These are phyloP conservation scores for Strobilomyces confusus DNA, from an alignment of 768 basidiomycete species.

Conservation along the genomic window DNA sequence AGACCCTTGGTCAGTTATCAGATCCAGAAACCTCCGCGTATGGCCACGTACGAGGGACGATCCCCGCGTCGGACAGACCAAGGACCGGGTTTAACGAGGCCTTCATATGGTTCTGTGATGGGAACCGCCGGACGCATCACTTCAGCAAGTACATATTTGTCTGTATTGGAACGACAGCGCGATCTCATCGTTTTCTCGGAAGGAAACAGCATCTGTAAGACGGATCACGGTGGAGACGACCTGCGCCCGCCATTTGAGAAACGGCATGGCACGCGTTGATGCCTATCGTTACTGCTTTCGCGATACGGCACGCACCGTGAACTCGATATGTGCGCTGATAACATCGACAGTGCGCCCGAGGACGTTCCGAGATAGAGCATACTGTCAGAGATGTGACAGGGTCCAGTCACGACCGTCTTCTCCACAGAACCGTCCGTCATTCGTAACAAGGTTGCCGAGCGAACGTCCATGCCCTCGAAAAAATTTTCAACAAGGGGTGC, in stretches of 20 bases:
- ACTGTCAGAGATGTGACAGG: constrained; percentile 6
- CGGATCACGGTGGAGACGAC: not conserved
- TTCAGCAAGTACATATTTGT: not conserved
- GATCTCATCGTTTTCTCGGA: not conserved
- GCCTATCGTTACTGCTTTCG: too few species aligned
- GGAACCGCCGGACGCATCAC: not conserved
- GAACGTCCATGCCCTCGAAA: constrained; percentile 47
- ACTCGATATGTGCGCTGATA: not conserved
- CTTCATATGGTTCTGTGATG: constrained; percentile 30
- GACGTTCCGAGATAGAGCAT: constrained; percentile 14
- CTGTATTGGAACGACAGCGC: constrained; percentile 4
- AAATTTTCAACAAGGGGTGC: constrained; percentile 9
- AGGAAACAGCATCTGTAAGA: not conserved
- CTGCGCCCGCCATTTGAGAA: too few species aligned
- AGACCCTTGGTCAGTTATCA: constrained; percentile 26
- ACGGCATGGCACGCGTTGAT: too few species aligned
- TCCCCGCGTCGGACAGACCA: constrained; percentile 29
- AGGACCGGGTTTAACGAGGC: constrained; percentile 29
- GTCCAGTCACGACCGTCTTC: constrained; percentile 55
- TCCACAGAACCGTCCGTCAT: constrained; percentile 47
- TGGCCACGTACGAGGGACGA: constrained; percentile 24
- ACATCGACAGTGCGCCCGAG: constrained; percentile 20
- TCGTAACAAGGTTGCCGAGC: constrained; percentile 44
- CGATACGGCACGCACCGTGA: too few species aligned
- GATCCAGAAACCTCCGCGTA: too few species aligned